phyloP scores from a whole-genome alignment of 2,329 filamentous ascomycete species.

The Sporothrix pallida region DNA sequence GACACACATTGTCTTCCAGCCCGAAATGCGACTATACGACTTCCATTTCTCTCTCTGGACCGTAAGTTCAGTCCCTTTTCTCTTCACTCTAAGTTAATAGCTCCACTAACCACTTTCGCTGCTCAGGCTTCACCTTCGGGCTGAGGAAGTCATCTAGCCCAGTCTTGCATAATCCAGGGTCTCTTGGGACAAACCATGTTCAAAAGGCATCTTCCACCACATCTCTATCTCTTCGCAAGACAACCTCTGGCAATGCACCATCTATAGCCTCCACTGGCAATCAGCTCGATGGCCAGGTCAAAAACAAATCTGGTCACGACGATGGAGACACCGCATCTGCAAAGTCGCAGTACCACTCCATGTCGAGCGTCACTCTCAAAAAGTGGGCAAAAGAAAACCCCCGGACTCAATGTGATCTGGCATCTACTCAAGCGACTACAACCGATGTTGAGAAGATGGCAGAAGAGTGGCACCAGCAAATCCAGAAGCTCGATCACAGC shows the following conservation, averaged over 20 bases:
- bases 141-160: background rate
- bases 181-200: background rate
- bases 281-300: background rate
- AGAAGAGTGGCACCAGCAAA: constrained; percentile 26
- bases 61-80: background rate
- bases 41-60: background rate
- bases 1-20: background rate
- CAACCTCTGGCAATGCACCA: background rate
- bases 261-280: background rate
- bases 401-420: background rate
- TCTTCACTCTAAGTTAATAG: background rate
- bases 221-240: background rate
- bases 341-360: constrained; percentile 2
- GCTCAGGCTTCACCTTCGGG: background rate
- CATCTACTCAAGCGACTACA: background rate
- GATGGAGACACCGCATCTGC: background rate
- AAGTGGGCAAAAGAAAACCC: background rate
- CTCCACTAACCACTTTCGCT: background rate
- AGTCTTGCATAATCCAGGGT: no score
- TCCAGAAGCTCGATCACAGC: background rate
- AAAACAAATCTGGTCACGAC: no score
- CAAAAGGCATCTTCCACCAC: background rate
- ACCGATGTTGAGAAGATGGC: constrained; percentile 28
- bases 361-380: constrained; percentile 12
- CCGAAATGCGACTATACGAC: background rate